Base-by-base conservation (phyloP, 2,329 filamentous ascomycete genomes). In the Sarocladium brachiariae region DNA sequence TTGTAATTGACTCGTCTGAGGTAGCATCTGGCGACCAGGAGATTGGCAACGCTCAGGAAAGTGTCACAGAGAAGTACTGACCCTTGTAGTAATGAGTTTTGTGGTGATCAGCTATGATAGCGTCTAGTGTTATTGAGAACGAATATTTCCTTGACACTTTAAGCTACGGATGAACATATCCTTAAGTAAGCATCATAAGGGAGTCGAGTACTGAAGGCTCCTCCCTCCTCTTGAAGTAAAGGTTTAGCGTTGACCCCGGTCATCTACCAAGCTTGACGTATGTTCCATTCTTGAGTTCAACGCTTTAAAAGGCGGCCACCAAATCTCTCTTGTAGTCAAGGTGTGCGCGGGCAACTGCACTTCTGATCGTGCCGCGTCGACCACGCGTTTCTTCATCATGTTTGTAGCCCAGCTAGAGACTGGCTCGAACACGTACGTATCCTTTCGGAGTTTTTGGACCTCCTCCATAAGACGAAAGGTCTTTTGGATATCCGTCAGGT, bases 341-440 rank as follows among this genome's bases (percentile, higher is more conserved):
- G 37, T 23, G 4, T 39, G 16, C 14, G 37, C 16, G 16, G 19
- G 37, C 37, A 21, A 6, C 6, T 19, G 8, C 19, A 23, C 14
- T n/a, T 23, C 37, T 39, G 37, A 14, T n/a, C 19, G 37, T 23
- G 16, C 37, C 37, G 37, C 16, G 14, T 39, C 37, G 8, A 39
- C 4, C 7, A 23, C 37, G 19, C 37, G 37, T 23, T 39, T 39
- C 37, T n/a, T 39, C 37, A 39, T 39, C 37, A 39, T 39, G 16
- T 39, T 23, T 19, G 37, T 39, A 39, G 37, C 37, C 37, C 37
- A 39, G 37, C 16, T 4, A 39, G 37, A 39, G 37, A 39, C 37
- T 4, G 37, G 37, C 16, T 39, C 37, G 16, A 39, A 14, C 37
- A 39, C 37, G 16, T 39, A 39, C 10, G 7, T 23, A 19, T 14